Conservation (phyloP, 441 rosid species). For the Hypseocharis bilobata region DNA sequence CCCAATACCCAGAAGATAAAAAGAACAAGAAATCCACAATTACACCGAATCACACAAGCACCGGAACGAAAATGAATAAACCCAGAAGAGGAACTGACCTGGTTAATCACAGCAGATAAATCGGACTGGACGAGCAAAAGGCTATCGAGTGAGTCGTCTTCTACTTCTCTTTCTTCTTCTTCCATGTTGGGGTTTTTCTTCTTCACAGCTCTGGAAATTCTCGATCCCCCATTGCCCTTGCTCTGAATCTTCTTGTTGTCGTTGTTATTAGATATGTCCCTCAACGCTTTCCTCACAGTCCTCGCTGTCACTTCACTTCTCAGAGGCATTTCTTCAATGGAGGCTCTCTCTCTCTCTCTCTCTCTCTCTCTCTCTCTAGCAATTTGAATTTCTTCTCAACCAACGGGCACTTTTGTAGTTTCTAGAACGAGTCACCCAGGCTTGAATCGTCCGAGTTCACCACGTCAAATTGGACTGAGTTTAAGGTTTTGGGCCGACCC, state of each 20-base stretch:
- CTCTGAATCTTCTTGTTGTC: background rate
- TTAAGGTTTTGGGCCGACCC: background rate
- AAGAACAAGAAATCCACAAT: background rate
- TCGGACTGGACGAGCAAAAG: conserved; percentile 64
- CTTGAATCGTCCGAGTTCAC: too few species aligned
- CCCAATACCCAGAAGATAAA: too few species aligned
- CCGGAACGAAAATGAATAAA: background rate
- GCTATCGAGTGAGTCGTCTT: conserved; percentile 37
- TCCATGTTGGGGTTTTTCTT: conserved; percentile 21
- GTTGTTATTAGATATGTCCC: conserved; percentile 28
- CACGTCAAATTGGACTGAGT: background rate
- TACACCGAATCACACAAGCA: background rate
- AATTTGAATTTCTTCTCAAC: conserved; percentile 22
- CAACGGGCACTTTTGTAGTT: conserved; percentile 21
- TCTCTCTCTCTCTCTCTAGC: conserved; percentile 1
- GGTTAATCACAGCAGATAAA: conserved; percentile 42
- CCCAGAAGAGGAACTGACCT: conserved; percentile 28
- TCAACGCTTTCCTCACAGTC: conserved; percentile 30
- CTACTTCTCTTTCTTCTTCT: conserved; percentile 18
- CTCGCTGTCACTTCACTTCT: conserved; percentile 27
- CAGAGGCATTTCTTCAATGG: conserved; percentile 10
- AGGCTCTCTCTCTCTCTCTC: conserved; percentile 19
- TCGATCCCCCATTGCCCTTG: conserved; percentile 14
- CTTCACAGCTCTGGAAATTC: conserved; percentile 23
- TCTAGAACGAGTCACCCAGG: background rate